Conservation (phyloP, 2,329 filamentous ascomycete species). For the Fusarium sp. region DNA sequence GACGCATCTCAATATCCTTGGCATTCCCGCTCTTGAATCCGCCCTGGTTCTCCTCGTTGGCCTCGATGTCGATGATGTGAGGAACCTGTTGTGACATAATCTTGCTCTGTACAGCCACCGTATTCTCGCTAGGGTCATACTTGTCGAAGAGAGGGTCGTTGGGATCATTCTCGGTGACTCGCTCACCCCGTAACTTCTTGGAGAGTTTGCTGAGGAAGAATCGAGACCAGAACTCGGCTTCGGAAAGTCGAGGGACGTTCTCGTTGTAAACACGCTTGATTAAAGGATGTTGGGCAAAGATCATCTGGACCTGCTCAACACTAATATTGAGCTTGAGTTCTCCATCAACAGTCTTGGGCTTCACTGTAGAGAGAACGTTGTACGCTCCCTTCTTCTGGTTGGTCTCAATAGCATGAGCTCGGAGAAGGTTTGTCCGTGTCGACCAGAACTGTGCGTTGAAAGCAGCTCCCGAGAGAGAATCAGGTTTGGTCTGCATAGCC, state of each 20-base stretch:
- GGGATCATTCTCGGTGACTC: constrained; percentile 77
- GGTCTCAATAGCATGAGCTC: constrained; percentile 88
- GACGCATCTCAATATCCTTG: constrained; percentile 89
- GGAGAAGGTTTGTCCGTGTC: constrained; percentile 81
- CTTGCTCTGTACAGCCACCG: constrained; percentile 59
- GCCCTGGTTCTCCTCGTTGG: constrained; percentile 94
- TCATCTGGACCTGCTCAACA: constrained; percentile 89
- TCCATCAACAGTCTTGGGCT: constrained; percentile 62
- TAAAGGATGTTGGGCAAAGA: constrained; percentile 91
- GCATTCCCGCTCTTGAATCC: constrained; percentile 81
- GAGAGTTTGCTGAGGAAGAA: constrained; percentile 93
- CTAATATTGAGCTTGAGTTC: constrained; percentile 83
- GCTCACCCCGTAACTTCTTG: constrained; percentile 90
- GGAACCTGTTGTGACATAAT: constrained; percentile 74
- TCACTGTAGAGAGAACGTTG: constrained; percentile 91
- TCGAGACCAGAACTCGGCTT: constrained; percentile 87
- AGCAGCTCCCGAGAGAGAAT: constrained; percentile 77
- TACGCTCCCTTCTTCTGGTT: constrained; percentile 88
- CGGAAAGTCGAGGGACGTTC: constrained; percentile 81
- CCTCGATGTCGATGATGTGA: constrained; percentile 89
- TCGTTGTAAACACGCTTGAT: constrained; percentile 92
- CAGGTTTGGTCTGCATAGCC: constrained; percentile 80
- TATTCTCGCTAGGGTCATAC: constrained; percentile 78
- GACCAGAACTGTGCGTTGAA: constrained; percentile 97
- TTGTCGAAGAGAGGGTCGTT: constrained; percentile 83